Base-by-base conservation (phyloP, 306 rosid genomes). In the Quercus parvula region DNA sequence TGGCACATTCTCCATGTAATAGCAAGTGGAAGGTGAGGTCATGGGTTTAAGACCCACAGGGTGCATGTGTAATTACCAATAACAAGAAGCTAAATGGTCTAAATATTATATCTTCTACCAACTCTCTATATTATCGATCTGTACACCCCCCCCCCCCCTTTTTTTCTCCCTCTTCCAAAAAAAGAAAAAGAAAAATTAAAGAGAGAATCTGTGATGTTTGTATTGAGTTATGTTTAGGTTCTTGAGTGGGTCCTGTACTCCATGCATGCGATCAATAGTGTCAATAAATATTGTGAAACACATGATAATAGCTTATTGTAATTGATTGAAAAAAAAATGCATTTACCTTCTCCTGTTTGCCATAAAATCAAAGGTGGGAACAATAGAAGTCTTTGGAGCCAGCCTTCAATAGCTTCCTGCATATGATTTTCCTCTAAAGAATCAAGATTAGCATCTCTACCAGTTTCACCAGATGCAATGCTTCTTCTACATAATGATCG, bases 261-360 rank as follows among this genome's bases (percentile, higher is more conserved):
- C 17, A 49, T 49, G 54, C 54, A 49, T 49, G 54, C 11, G 54
- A 49, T 13, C 46, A 41, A 8, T 41, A 41, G 46, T 5, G 18
- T 62, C 75, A 49, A 46, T 15, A 15, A 41, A 49, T 25, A 41
- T 8, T 77, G 59, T 30, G 46, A 49, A 61, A 62, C 63, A 70
- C n/a, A 24, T 46, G 31, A 75, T 46, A 74, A 72, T 61, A 38
- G 70, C 38, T 74, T 56, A 35, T n/a, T 14, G 19, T 51, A 20
- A 33, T 38, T 31, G 28, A 63, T 58, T 19, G 25, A 28, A 83
- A 52, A 46, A 70, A 63, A 63, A 68, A 69, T 46, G 67, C 54
- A 73, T 73, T 85, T 89, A 94, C 98, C 98, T 88, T 90, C 79
- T 84, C 90, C 97, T 70, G 87, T 82, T 83, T 88, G 85, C 91